Conservation (phyloP, 768 basidiomycete genomes). For the Calvatia gigantea region DNA sequence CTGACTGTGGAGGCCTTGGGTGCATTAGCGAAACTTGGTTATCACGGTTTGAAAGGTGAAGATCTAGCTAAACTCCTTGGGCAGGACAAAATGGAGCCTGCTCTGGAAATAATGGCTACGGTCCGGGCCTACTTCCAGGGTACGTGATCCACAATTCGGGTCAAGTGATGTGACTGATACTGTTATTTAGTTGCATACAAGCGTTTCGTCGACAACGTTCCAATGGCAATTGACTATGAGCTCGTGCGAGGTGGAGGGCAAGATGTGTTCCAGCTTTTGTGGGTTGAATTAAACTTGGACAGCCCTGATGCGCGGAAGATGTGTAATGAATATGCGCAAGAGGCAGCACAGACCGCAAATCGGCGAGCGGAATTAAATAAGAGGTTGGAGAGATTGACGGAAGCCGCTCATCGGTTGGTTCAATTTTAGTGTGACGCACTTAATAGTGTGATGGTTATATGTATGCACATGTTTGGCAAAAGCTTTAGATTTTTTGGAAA, state of each 20-base stretch:
- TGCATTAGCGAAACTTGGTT: constrained; percentile 36
- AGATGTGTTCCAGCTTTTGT: constrained; percentile 42
- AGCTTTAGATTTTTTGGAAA: constrained; percentile 4
- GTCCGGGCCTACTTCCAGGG: constrained; percentile 77
- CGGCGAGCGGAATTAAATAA: constrained; percentile 45
- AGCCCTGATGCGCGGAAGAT: constrained; percentile 40
- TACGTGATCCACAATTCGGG: constrained; percentile 19
- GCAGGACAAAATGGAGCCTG: constrained; percentile 49
- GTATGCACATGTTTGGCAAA: neutral
- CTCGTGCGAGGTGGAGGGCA: constrained; percentile 50
- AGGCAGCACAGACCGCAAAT: constrained; percentile 40
- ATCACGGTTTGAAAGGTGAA: constrained; percentile 31
- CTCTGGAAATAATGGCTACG: constrained; percentile 66
- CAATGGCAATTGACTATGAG: constrained; percentile 52
- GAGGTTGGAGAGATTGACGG: constrained; percentile 43
- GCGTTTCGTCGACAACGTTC: constrained; percentile 54
- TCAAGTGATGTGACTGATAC: too few relatives aligned
- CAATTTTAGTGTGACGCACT: constrained; percentile 14
- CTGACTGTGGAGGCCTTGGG: constrained; percentile 29
- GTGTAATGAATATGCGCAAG: constrained; percentile 50
- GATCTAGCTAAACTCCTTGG: constrained; percentile 51
- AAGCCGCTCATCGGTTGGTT: neutral
- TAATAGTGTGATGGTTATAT: neutral
- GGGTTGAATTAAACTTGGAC: constrained; percentile 48
- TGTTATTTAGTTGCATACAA: constrained; percentile 49